Evolutionary conservation across 2,329 filamentous ascomycete genomes (phyloP).

Genomic region (Tolypocladium sp.): DNA sequence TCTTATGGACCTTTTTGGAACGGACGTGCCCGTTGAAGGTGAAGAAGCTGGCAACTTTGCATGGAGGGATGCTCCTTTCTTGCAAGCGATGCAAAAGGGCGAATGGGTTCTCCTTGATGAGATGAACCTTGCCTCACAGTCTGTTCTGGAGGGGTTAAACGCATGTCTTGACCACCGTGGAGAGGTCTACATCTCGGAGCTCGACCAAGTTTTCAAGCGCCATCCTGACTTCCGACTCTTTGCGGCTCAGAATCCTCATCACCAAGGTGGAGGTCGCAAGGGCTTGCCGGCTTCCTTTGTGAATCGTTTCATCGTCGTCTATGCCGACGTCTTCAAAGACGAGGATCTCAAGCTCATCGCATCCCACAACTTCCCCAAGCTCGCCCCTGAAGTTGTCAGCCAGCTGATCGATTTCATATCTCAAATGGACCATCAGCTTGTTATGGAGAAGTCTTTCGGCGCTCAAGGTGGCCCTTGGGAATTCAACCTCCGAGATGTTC

Average conservation of each 20-base stretch:
- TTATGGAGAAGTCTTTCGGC: conserved; percentile 48
- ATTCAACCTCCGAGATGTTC: conserved; percentile 84
- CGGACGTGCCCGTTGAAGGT: conserved; percentile 92
- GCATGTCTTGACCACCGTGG: conserved; percentile 94
- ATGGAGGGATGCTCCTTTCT: conserved; percentile 91
- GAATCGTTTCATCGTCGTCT: conserved; percentile 96
- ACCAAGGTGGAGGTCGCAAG: conserved; percentile 92
- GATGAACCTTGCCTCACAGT: conserved; percentile 97
- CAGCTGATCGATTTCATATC: conserved; percentile 74
- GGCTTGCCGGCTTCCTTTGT: conserved; percentile 93
- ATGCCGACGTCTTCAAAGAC: conserved; percentile 79
- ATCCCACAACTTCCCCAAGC: conserved; percentile 60
- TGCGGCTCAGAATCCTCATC: conserved; percentile 93
- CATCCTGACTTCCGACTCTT: conserved; percentile 91
- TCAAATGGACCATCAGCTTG: conserved; percentile 63
- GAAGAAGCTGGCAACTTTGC: conserved; percentile 82
- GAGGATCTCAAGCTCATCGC: conserved; percentile 80
- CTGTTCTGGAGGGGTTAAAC: conserved; percentile 90
- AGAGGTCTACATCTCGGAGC: conserved; percentile 88
- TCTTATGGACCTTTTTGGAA: conserved; percentile 93
- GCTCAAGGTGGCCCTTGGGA: conserved; percentile 78
- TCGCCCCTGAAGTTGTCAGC: conserved; percentile 49
- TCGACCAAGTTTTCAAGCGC: conserved; percentile 86
- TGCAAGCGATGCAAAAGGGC: conserved; percentile 92
- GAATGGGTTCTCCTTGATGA: conserved; percentile 97